Evolutionary conservation across 176 grass and related monocot genomes (phyloP), one percentile per base, ranked within the genome.

Genomic region (Rhynchospora tenuis): DNA sequence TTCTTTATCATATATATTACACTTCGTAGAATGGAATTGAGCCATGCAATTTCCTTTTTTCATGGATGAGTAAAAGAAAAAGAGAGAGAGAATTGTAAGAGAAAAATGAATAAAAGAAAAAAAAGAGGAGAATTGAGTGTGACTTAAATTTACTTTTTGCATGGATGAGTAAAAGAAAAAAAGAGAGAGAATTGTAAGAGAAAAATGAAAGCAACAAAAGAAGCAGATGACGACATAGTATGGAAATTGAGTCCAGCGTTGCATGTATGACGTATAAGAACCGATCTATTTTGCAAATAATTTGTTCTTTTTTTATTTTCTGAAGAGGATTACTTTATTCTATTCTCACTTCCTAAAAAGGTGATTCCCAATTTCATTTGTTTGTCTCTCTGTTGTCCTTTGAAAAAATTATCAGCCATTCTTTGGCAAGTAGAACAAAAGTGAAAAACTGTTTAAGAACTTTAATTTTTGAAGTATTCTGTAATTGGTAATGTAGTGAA

Each of bases 321-420:
- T 8, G 1, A 52, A 51, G 7, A 74, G 13, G 20, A 51, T 74
- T 52, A 51, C 43, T 74, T 74, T 74, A 52, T 74, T 74, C 46
- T 74, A 8, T 74, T 74, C 22, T 74, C 71, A 74, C n/a, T 52
- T 52, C 22, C 46, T 74, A 10, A 74, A 74, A 74, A 74, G 46
- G 22, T 51, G 22, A 74, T 74, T 74, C 46, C 71, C 22, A 52
- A 51, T 74, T 74, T 74, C n/a, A 45, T 51, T 74, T 42, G 31
- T 33, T 67, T 38, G 28, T 38, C 64, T 65, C 2, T 13, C 33
- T 38, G 33, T 38, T 38, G 33, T 38, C 33, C 33, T 38, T 4
- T 38, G 33, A 38, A 38, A 38, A 38, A 38, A 38, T 38, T 38
- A 38, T 4, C 33, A 38, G 33, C 26, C 62, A 29, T 11, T 13